These are phyloP conservation scores for Oryza glaberrima DNA, from an alignment of 176 grass and related monocot genomes.

Conservation along the genomic window DNA sequence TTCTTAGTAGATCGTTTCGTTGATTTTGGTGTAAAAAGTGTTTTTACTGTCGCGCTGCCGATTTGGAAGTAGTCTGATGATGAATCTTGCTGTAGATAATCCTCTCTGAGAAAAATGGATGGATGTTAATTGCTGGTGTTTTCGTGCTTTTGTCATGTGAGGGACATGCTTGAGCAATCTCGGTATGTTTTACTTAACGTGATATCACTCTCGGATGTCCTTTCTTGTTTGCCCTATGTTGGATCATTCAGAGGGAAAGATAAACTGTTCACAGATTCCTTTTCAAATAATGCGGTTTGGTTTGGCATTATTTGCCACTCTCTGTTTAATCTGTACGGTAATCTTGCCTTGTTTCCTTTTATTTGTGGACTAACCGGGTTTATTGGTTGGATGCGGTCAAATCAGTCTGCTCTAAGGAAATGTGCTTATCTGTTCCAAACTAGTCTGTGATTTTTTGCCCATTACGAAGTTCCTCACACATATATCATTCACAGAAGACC, in stretches of 20 bases:
- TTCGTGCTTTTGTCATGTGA: not conserved
- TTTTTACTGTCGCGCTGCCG: not conserved
- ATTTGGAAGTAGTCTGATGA: not conserved
- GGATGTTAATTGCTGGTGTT: not conserved
- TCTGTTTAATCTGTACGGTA: not conserved
- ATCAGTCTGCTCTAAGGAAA: not conserved
- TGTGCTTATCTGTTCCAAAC: not conserved
- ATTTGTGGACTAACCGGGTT: not conserved
- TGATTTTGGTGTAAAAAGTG: not conserved
- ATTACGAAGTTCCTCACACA: not conserved
- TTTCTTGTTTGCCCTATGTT: not conserved
- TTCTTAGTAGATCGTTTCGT: not conserved
- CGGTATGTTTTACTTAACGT: slow-evolving; percentile 29
- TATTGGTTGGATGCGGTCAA: not conserved
- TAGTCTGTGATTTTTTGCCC: not conserved
- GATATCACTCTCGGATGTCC: slow-evolving; percentile 1
- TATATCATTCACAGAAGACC: not conserved
- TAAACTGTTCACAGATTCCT: not conserved
- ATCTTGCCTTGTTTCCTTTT: slow-evolving; percentile 7
- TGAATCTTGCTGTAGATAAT: not conserved
- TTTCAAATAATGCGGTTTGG: not conserved
- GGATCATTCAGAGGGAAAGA: slow-evolving; percentile 1
- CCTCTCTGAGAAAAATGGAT: not conserved
- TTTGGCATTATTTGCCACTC: not conserved
- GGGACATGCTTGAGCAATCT: slow-evolving; percentile 14